Base-by-base conservation (phyloP, 192 early-diverging fungal species). In the Lunasporangiospora selenospora region DNA sequence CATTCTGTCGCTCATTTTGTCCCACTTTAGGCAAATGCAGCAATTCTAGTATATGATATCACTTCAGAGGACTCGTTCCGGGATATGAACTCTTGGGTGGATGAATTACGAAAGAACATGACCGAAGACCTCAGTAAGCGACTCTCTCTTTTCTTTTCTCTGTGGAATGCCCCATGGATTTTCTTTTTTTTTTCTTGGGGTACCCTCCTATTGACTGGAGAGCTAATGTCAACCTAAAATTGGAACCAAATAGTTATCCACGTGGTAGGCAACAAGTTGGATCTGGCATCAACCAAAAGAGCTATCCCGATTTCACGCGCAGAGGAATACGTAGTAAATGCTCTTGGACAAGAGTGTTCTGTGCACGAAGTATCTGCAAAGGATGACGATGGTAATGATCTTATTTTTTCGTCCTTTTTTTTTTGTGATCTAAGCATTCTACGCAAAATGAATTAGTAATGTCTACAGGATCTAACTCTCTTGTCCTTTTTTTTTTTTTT, bases 291-390 rank as follows among this genome's bases (percentile, higher is more conserved):
- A 19, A 79, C 77, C 46, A 78, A 73, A 53, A 82, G 88, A 49
- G 80, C 80, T 45, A 83, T 90, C 10, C 77, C 83, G 51, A 78
- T 81, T 50, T 53, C 78, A 12, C 81, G 81, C 32, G 83, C 87
- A 29, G 84, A 83, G 40, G 82, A 87, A 40, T 90, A 88, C 47
- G 78, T 85, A 60, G 77, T 83, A 64, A 76, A 75, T 30, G 58
- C 81, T 32, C 65, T 88, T 0, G 88, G 88, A n/a, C 67, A 82
- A 46, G 88, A 87, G 18, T 84, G 73, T 15, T 76, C 81, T 30
- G 76, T 88, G 8, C 86, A 88, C 15, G 88, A 90, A 75, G 86
- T 90, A 27, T 90, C 88, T 4, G 87, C 87, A 19, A 88, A 88
- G 53, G 88, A 90, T 12, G 88, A 88, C 58, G 81, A 90, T 58